These are phyloP conservation scores for Trypanosoma melophagium DNA, from an alignment of 208 protist species.

Conservation along the genomic window DNA sequence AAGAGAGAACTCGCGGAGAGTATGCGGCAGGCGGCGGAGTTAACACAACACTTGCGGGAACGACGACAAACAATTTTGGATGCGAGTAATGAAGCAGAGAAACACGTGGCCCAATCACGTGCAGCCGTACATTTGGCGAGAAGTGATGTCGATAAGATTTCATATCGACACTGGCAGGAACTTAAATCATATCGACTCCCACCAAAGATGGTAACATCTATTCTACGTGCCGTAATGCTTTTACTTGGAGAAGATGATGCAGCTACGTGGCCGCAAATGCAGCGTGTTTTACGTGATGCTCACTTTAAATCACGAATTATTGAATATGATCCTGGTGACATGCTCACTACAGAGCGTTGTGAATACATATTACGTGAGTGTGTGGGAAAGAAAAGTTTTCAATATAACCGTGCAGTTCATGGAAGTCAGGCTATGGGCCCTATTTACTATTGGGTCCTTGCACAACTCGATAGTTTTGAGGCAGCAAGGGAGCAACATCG, in stretches of 20 bases:
- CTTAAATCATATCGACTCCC: slow-evolving; percentile 85
- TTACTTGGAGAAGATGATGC: slow-evolving; percentile 81
- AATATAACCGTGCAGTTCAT: slow-evolving; percentile 76
- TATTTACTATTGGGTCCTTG: slow-evolving; percentile 90
- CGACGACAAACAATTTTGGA: slow-evolving; percentile 59
- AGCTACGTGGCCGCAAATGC: slow-evolving; percentile 77
- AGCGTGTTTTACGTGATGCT: slow-evolving; percentile 69
- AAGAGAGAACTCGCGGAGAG: slow-evolving; percentile 60
- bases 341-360: slow-evolving; percentile 72
- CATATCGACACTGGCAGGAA: slow-evolving; percentile 80
- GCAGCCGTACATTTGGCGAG: slow-evolving; percentile 54
- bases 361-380: slow-evolving; percentile 88
- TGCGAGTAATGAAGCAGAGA: slow-evolving; percentile 52
- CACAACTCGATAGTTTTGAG: slow-evolving; percentile 78
- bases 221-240: slow-evolving; percentile 87
- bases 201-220: slow-evolving; percentile 75
- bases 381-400: slow-evolving; percentile 81
- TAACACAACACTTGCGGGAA: slow-evolving; percentile 65
- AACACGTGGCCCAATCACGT: slow-evolving; percentile 65
- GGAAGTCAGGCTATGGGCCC: slow-evolving; percentile 75
- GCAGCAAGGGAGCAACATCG: slow-evolving; percentile 57
- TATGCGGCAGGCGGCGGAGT: slow-evolving; percentile 56
- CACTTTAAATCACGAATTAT: slow-evolving; percentile 77
- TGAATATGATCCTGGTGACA: slow-evolving; percentile 56
- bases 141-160: slow-evolving; percentile 77